These are phyloP conservation scores for Phytopythium delawarense DNA, from an alignment of 352 stramenopile genomes.

Conservation along the genomic window DNA sequence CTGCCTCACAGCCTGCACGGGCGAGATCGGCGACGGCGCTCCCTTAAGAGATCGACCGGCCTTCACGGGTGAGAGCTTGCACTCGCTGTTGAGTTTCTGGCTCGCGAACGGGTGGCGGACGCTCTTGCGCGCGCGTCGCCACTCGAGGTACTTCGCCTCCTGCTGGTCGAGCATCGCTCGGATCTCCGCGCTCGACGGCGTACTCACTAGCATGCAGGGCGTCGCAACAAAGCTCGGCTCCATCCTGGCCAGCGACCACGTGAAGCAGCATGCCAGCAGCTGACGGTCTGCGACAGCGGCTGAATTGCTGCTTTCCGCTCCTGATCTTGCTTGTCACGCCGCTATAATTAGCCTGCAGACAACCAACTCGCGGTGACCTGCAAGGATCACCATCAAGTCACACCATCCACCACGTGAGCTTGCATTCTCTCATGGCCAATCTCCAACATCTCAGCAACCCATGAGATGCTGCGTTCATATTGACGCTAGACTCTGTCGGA, in stretches of 20 bases:
- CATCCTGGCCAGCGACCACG: constrained; percentile 19
- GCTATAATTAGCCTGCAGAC: not conserved
- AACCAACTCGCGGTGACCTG: too few relatives aligned
- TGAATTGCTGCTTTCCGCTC: not conserved
- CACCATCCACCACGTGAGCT: not conserved
- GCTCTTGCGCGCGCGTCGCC: constrained; percentile 31
- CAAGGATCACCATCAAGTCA: not conserved
- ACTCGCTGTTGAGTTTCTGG: constrained; percentile 42
- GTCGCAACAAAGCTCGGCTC: constrained; percentile 50
- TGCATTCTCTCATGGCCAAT: not conserved
- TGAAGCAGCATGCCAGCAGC: not conserved
- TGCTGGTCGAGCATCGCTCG: constrained; percentile 48
- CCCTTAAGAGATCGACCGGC: not conserved
- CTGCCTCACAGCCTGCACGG: not conserved
- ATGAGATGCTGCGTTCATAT: not conserved
- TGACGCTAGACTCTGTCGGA: not conserved
- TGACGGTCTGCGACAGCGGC: not conserved
- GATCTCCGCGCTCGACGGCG: constrained; percentile 36
- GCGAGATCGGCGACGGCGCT: not conserved
- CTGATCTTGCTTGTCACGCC: not conserved
- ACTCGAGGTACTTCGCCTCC: constrained; percentile 40
- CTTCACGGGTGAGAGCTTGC: not conserved
- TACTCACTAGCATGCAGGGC: constrained; percentile 37
- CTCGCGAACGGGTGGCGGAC: constrained; percentile 43
- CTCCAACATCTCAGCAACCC: not conserved